Evolutionary conservation across 2,329 filamentous ascomycete genomes (phyloP), one percentile per base, ranked within the genome.

Genomic region (Pseudogymnoascus sp.): DNA sequence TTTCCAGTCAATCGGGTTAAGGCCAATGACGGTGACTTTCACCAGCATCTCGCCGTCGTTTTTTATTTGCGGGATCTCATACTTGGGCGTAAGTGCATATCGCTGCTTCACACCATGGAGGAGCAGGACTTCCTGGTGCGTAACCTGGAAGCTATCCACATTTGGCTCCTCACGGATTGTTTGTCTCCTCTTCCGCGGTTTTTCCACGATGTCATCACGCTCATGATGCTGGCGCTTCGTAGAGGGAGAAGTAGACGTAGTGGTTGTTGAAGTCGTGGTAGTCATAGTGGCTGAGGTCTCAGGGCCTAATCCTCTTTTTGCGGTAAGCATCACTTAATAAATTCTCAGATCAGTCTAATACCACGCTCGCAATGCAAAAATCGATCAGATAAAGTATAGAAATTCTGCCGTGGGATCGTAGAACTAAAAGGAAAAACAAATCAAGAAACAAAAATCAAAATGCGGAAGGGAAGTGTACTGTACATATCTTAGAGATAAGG

Each of bases 1-100:
- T 76, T 92, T 92, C 89, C 89, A 92, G 72, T 92, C 89, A 62
- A 92, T 88, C 0, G 89, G 89, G 68, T 92, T 92, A 38, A 92
- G 74, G 0, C 89, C 88, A 67, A 90, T 60, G 6, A 65, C 69
- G 38, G 81, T 76, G 1, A 85, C 81, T 69, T 81, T 82, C n/a
- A 90, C 80, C 4, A 90, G 74, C 4, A 90, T 75, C 68, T 90
- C 70, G 58, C 64, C 73, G 68, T 90, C 86, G 84, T 45, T 75
- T 75, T 60, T 77, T 72, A 78, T 67, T 1, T 69, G 72, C 11
- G 83, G 83, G 5, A 84, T 72, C 1, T 73, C 70, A 68, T 83
- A 76, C 5, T 77, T 73, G 2, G 69, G 65, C 0, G 77, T 74
- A 41, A 82, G 67, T 19, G 76, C 69, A 65, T 85, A 85, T 60